Evolutionary conservation across 768 basidiomycete species (phyloP).

Genomic region (Russula brevipes): DNA sequence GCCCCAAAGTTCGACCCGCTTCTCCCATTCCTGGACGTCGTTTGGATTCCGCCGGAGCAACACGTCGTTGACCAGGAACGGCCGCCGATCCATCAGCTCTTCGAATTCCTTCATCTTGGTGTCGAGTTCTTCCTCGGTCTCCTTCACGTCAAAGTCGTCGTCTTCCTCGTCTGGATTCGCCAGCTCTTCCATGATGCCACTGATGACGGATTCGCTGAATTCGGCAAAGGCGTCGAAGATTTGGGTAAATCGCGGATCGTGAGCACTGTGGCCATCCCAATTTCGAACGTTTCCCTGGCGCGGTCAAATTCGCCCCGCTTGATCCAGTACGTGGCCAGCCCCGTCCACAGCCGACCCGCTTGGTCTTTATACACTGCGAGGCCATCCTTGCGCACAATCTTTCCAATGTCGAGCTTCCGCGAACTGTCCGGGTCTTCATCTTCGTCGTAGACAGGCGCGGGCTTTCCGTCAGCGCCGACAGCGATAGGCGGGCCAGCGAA

Average conservation of each 20-base stretch:
- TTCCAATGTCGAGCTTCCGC: slow-evolving; percentile 78
- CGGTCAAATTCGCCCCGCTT: slow-evolving; percentile 94
- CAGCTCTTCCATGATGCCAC: slow-evolving; percentile 80
- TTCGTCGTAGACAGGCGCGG: slow-evolving; percentile 56
- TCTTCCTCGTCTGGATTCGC: slow-evolving; percentile 71
- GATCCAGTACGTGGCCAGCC: slow-evolving; percentile 97
- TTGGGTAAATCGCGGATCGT: slow-evolving; percentile 97
- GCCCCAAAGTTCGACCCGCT: slow-evolving; percentile 88
- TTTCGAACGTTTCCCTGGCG: slow-evolving; percentile 82
- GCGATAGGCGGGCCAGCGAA: slow-evolving; percentile 62
- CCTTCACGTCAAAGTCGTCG: slow-evolving; percentile 72
- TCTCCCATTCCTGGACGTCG: slow-evolving; percentile 99
- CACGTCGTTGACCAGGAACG: slow-evolving; percentile 96
- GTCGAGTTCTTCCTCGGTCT: slow-evolving; percentile 82
- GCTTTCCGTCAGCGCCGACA: slow-evolving; percentile 47
- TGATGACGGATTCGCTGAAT: slow-evolving; percentile 86
- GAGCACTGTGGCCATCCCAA: slow-evolving; percentile 75
- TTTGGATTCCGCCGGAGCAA: slow-evolving; percentile 89
- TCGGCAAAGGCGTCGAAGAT: slow-evolving; percentile 97
- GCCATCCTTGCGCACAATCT: slow-evolving; percentile 80
- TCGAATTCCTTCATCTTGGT: slow-evolving; percentile 88
- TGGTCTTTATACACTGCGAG: slow-evolving; percentile 91
- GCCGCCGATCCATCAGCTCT: slow-evolving; percentile 88
- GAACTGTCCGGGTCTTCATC: slow-evolving; percentile 76
- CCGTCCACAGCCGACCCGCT: slow-evolving; percentile 93